Evolutionary conservation across 805 yeast genomes (phyloP), one percentile per base, ranked within the genome.

Genomic region (Yamadazyma kitorensis): DNA sequence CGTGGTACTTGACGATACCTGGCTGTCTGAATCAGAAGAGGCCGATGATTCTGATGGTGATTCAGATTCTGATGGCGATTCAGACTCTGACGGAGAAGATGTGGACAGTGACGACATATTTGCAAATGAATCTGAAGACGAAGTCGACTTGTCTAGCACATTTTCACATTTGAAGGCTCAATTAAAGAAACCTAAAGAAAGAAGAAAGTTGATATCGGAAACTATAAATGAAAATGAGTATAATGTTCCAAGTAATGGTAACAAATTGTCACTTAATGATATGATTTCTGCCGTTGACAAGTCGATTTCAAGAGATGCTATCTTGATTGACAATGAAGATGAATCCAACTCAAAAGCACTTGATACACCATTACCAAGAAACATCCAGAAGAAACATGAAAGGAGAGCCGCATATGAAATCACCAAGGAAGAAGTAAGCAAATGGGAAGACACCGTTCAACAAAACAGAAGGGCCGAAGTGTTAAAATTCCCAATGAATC

Each of bases 381-480:
- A 95, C 45, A 80, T 91, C 36, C 95, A 88, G 59, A 76, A 85
- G 48, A 78, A 93, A 53, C 75, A 82, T 45, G 96, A 89, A 48
- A 75, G 98, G 53, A 73, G 70, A 37, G 97, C 91, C 2, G 98
- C 98, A 0, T 89, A 85, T 55, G 94, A 86, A 37, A 74, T 93
- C 21, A 79, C 96, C 28, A 87, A 82, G 47, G 83, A 82, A 27
- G 95, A 93, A 54, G 85, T 91, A 5, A 72, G 78, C 39, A 84
- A 82, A 58, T 93, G 98, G 98, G 76, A 80, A 35, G 96, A 88
- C 32, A 76, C 82, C 1, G 86, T 93, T 16, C 78, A 78, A 41
- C 74, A 76, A 37, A 84, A 86, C 48, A 77, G 95, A 47, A 77
- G 79, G 40, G 93, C 96, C 1, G 97, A 89, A 51, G 88, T 84